Percentiles rank a stretch among this genome's conserved stretches.
phyloP scores from a whole-genome alignment of 768 basidiomycete species.

The Amanita muscaria region DNA sequence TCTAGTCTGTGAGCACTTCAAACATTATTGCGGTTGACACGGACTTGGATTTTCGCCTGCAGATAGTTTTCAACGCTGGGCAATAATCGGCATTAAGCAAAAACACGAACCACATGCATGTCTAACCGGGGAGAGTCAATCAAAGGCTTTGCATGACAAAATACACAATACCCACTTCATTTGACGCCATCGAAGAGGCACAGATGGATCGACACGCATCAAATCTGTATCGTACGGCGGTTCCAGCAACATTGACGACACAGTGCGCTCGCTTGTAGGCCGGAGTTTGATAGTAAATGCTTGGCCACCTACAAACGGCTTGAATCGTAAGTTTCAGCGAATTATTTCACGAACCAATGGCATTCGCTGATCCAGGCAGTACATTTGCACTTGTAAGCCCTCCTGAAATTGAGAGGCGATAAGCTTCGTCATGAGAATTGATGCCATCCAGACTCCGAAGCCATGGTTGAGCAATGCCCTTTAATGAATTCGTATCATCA shows the following conservation, averaged over 20 bases:
- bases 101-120: slow-evolving; percentile 37
- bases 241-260: slow-evolving; percentile 71
- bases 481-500: slow-evolving; percentile 46
- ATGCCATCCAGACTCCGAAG: slow-evolving; percentile 64
- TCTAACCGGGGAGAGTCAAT: slow-evolving; percentile 16
- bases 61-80: slow-evolving; percentile 5
- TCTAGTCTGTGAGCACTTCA: slow-evolving; percentile 11
- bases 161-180: slow-evolving; percentile 46
- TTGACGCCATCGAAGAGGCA: slow-evolving; percentile 53
- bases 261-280: slow-evolving; percentile 59
- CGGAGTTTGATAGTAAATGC: slow-evolving; percentile 79
- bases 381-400: slow-evolving; percentile 75
- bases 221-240: slow-evolving; percentile 49
- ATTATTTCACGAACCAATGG: slow-evolving; percentile 33
- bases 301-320: slow-evolving; percentile 49
- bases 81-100: not conserved
- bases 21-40: slow-evolving; percentile 10
- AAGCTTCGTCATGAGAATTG: slow-evolving; percentile 70
- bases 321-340: slow-evolving; percentile 1
- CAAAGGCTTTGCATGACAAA: not conserved
- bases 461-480: slow-evolving; percentile 40
- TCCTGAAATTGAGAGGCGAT: slow-evolving; percentile 54
- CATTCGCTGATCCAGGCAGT: slow-evolving; percentile 63
- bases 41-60: slow-evolving; percentile 50
- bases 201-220: slow-evolving; percentile 27